Percentiles rank a stretch among this genome's conserved stretches.
phyloP scores from a whole-genome alignment of 2,329 filamentous ascomycete species.

The Thielaviopsis punctulata region DNA sequence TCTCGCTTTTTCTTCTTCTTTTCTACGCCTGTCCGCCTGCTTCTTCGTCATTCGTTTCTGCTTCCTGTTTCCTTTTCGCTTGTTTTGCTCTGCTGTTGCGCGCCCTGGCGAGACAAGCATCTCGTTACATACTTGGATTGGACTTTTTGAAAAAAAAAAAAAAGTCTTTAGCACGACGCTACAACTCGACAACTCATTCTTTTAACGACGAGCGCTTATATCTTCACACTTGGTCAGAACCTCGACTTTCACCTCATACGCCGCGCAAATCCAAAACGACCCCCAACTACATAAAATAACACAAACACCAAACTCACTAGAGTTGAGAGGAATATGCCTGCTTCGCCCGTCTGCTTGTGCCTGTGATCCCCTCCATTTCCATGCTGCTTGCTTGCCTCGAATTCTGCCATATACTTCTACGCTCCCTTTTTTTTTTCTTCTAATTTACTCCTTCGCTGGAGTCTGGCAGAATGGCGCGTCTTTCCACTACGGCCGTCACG shows the following conservation, averaged over 20 bases:
- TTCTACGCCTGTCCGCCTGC: not conserved
- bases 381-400: not conserved
- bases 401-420: not conserved
- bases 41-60: conserved; percentile 2
- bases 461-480: conserved; percentile 1
- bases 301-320: not conserved
- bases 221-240: no score
- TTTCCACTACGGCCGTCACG: not conserved
- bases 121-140: no score
- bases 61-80: not conserved
- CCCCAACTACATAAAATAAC: not conserved
- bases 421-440: not conserved
- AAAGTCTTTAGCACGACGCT: no score
- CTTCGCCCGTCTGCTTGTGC: not conserved
- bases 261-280: no score
- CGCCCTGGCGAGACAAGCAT: not conserved
- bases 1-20: not conserved
- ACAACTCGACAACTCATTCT: no score
- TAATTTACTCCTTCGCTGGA: not conserved
- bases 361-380: not conserved
- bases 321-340: not conserved
- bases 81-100: not conserved
- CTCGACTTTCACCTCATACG: no score
- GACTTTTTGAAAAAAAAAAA: no score
- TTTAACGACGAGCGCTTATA: no score